phyloP scores from a whole-genome alignment of 805 yeast genomes.

The Candida dajiaensis region DNA sequence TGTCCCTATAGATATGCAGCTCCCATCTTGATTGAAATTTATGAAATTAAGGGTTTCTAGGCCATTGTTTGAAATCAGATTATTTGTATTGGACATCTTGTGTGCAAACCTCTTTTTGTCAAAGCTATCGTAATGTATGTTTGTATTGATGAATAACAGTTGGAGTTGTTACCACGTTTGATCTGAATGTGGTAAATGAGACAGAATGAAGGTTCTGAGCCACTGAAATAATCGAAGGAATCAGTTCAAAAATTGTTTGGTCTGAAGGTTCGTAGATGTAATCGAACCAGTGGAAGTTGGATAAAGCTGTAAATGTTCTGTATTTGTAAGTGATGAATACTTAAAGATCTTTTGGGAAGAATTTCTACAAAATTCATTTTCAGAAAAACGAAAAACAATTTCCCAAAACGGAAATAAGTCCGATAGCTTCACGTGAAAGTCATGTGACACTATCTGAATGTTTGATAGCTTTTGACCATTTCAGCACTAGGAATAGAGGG shows the following conservation, averaged over 20 bases:
- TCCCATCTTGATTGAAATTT: slow-evolving; percentile 70
- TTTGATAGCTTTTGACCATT: too few species aligned
- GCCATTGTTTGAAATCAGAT: not conserved
- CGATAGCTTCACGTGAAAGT: not conserved
- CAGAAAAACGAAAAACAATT: not conserved
- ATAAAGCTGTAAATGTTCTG: not conserved
- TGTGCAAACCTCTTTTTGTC: not conserved
- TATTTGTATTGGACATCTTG: not conserved
- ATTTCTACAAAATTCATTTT: not conserved
- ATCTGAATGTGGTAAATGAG: not conserved
- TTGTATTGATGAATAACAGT: not conserved
- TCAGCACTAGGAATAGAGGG: too few species aligned
- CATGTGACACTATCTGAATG: not conserved
- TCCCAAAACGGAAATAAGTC: not conserved
- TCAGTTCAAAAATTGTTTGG: not conserved
- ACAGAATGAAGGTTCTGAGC: not conserved
- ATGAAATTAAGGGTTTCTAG: slow-evolving; percentile 36
- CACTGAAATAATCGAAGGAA: not conserved
- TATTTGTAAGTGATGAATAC: not conserved
- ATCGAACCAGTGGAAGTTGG: not conserved
- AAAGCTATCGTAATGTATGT: not conserved
- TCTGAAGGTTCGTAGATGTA: not conserved
- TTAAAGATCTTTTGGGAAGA: not conserved
- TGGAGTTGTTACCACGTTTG: not conserved
- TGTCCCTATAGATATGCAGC: slow-evolving; percentile 67